Conservation (phyloP, 768 basidiomycete species). For the Amanita molliuscula region DNA sequence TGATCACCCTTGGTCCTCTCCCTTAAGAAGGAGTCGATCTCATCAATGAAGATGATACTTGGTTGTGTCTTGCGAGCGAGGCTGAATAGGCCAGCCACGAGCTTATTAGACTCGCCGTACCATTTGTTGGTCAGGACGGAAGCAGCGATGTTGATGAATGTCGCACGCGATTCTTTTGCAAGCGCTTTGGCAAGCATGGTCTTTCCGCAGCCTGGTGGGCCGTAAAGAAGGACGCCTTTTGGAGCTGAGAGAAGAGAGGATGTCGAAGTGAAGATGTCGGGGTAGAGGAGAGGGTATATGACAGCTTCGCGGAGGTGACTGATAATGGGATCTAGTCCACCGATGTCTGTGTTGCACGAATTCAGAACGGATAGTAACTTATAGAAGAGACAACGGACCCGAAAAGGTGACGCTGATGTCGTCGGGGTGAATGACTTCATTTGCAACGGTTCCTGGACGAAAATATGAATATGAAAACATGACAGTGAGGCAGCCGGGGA, state of each 20-base stretch:
- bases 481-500: background rate
- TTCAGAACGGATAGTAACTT: background rate
- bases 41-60: slow-evolving; percentile 96
- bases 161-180: slow-evolving; percentile 94
- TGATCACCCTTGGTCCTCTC: slow-evolving; percentile 86
- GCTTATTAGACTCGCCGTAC: slow-evolving; percentile 66
- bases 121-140: slow-evolving; percentile 39
- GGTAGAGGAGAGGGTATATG: slow-evolving; percentile 89
- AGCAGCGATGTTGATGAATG: slow-evolving; percentile 67
- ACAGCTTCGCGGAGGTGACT: slow-evolving; percentile 88
- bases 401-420: slow-evolving; percentile 71
- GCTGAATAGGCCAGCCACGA: slow-evolving; percentile 90
- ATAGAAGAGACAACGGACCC: slow-evolving; percentile 31
- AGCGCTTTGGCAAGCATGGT: slow-evolving; percentile 99
- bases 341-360: slow-evolving; percentile 51
- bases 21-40: slow-evolving; percentile 92
- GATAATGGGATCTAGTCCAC: slow-evolving; percentile 88
- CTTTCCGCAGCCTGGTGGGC: slow-evolving; percentile 97
- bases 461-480: background rate
- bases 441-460: slow-evolving; percentile 66
- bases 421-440: slow-evolving; percentile 88
- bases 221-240: slow-evolving; percentile 92
- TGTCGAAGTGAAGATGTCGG: slow-evolving; percentile 73
- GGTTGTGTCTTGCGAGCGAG: slow-evolving; percentile 92
- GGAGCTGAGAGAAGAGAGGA: slow-evolving; percentile 83